Percentiles rank a stretch among this genome's conserved stretches.
These are phyloP conservation scores for Yarrowia keelungensis DNA, from an alignment of 805 yeast genomes.

Conservation along the genomic window DNA sequence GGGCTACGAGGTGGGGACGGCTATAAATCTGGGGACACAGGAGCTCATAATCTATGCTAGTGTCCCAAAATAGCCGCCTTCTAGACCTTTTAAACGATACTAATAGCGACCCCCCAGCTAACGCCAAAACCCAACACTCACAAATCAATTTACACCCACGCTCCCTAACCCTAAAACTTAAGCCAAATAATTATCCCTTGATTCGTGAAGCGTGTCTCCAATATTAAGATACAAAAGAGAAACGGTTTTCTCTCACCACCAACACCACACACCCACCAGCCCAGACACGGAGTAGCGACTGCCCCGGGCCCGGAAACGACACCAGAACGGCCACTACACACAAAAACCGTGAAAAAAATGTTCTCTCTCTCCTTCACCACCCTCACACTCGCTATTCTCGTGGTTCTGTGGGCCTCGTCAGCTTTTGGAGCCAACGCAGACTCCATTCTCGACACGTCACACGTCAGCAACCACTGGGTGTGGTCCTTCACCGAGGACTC, in stretches of 20 bases:
- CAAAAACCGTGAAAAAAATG: neutral
- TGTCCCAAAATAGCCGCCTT: too few relatives aligned
- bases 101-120: too few relatives aligned
- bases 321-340: neutral
- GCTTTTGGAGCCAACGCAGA: constrained; percentile 34
- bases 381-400: constrained; percentile 35
- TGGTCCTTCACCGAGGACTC: constrained; percentile 38
- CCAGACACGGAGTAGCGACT: neutral
- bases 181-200: constrained; percentile 36
- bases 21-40: too few relatives aligned
- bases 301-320: neutral
- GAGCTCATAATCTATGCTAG: too few relatives aligned
- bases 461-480: constrained; percentile 36
- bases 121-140: neutral
- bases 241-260: neutral
- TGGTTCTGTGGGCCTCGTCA: constrained; percentile 33
- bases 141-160: neutral
- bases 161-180: constrained; percentile 35
- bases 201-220: constrained; percentile 19
- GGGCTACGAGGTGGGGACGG: too few relatives aligned
- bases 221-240: constrained; percentile 10
- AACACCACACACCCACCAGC: neutral
- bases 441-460: constrained; percentile 34
- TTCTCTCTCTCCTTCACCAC: constrained; percentile 32
- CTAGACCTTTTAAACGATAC: too few relatives aligned